Base-by-base conservation (phyloP, 225 moss, liverwort and hornwort genomes). In the Climacium dendroides region DNA sequence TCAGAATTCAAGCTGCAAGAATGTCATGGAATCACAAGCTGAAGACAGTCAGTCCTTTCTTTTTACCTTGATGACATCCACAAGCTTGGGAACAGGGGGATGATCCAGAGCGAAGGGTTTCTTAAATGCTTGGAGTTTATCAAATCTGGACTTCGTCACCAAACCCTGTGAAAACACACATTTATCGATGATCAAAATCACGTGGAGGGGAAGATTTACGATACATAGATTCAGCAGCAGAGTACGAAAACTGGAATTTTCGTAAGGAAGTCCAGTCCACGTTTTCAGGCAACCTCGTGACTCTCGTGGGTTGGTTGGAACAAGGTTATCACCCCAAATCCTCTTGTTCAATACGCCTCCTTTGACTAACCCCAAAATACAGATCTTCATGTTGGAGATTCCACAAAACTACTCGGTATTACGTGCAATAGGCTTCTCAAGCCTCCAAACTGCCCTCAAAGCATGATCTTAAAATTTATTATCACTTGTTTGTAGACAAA, bases 71-170 rank as follows among this genome's bases (percentile, higher is more conserved):
- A 93, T 58, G 64, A 94, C 67, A 75, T 90, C 73, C 64, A 95
- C 82, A 43, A 96, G 89, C 75, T 94, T 91, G 52, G 89, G 37
- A 35, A 89, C 62, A 32, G 90, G 93, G 52, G 70, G 0, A 39
- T 92, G 90, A 6, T 96, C 96, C 45, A 94, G 81, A 17, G 96
- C 96, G 78, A 90, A 96, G 9, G 93, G 88, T 89, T 94, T 90
- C 79, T 96, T 96, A 77, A 92, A 94, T 52, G 60, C 85, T 79
- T 91, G 90, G 20, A 96, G 90, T 58, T 89, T 84, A 30, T 96
- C 94, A 10, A 55, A 39, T 85, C 96, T 90, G n/a, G 94, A 89
- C 80, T 95, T 96, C 11, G 92, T 93, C 86, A 96, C 94, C 83
- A 96, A 83, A 32, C 96, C 96, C 96, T 96, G 94, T 55, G 53